Percentiles rank a stretch among this genome's conserved stretches.
Evolutionary conservation across 2,329 filamentous ascomycete genomes (phyloP).

Genomic region (Fusarium duplospermum): DNA sequence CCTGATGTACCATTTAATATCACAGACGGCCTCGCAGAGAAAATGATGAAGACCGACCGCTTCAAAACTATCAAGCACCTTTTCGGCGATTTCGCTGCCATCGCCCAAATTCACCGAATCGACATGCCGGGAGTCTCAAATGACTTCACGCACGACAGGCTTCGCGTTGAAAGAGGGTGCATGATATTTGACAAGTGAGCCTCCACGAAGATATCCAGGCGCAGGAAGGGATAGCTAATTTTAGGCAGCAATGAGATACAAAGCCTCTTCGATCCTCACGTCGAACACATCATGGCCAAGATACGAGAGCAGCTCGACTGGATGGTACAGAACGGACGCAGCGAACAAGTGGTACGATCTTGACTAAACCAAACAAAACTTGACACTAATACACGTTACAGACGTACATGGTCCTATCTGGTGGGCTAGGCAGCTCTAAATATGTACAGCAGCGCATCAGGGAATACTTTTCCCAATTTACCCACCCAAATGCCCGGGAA

Average conservation of each 20-base stretch:
- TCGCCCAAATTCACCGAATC: neutral
- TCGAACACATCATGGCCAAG: neutral
- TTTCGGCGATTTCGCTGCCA: neutral
- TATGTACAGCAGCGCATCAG: neutral
- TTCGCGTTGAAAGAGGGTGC: neutral
- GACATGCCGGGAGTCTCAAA: neutral
- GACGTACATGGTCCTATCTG: neutral
- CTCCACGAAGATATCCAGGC: neutral
- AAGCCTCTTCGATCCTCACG: neutral
- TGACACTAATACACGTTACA: neutral
- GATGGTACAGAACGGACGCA: neutral
- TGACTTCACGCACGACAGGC: neutral
- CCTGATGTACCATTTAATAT: neutral
- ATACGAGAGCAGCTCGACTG: neutral
- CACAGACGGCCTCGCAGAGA: neutral
- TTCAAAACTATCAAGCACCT: neutral
- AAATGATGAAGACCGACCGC: neutral
- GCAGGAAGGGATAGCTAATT: neutral
- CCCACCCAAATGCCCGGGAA: neutral
- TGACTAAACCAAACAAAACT: rapidly evolving
- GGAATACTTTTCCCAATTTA: neutral
- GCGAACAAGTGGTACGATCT: neutral
- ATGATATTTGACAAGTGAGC: neutral
- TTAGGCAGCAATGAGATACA: neutral
- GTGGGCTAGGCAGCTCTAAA: neutral